A percentile compares a stretch with the other conserved stretches of the same genome.
These are phyloP conservation scores for Calendula officinalis DNA, from an alignment of 129 eudicot genomes.

Conservation along the genomic window DNA sequence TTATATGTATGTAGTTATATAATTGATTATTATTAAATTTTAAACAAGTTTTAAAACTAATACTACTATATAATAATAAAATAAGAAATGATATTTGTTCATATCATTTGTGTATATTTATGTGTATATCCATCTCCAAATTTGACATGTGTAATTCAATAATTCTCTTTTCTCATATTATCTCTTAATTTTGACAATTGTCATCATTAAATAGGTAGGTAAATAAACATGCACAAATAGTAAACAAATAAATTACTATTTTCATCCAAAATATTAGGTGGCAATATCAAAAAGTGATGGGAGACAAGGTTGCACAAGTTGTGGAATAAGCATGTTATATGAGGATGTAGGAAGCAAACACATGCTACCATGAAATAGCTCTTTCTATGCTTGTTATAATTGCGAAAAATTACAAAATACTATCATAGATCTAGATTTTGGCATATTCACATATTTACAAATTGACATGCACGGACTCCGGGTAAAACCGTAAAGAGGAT, in stretches of 20 bases:
- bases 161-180: too few relatives aligned
- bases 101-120: too few relatives aligned
- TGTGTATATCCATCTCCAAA: too few relatives aligned
- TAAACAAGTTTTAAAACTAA: too few relatives aligned
- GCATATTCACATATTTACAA: background rate
- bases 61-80: too few relatives aligned
- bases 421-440: too few relatives aligned
- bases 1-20: background rate
- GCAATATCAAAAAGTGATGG: constrained; percentile 23
- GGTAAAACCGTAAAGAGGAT: background rate
- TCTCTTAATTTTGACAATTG: too few relatives aligned
- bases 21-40: background rate
- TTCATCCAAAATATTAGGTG: constrained; percentile 23
- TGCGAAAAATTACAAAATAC: background rate
- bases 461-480: too few relatives aligned
- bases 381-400: background rate
- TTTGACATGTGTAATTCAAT: too few relatives aligned
- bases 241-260: constrained; percentile 5
- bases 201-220: too few relatives aligned
- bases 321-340: constrained; percentile 35
- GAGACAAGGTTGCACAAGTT: constrained; percentile 39
- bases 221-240: too few relatives aligned
- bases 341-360: constrained; percentile 33
- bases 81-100: background rate
- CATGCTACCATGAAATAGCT: constrained; percentile 11